Percentiles rank a stretch among this genome's conserved stretches.
phyloP scores from a whole-genome alignment of 495 filamentous ascomycete genomes.

The Niebla homalea region DNA sequence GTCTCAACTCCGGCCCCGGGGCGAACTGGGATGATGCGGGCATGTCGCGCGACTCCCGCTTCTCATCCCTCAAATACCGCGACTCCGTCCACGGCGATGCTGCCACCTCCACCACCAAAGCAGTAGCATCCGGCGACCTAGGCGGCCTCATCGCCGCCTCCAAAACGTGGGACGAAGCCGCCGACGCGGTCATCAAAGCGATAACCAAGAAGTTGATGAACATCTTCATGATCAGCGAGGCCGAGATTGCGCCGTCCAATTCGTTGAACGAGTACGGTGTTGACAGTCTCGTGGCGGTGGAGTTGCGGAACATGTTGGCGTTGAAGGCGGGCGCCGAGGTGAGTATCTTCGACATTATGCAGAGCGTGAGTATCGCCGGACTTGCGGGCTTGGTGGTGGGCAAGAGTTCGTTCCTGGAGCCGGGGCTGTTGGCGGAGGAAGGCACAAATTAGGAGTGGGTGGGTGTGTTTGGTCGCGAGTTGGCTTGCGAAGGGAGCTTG shows the following conservation, averaged over 20 bases:
- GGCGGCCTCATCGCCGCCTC: no score
- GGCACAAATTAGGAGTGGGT: no score
- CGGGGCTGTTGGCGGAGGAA: no score
- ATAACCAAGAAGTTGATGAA: slow-evolving; percentile 24
- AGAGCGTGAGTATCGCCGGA: slow-evolving; percentile 2
- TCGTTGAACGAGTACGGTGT: slow-evolving; percentile 33
- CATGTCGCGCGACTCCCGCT: background rate
- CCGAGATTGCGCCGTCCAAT: slow-evolving; percentile 24
- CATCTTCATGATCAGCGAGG: slow-evolving; percentile 21
- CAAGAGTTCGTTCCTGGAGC: background rate
- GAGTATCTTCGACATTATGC: slow-evolving; percentile 31
- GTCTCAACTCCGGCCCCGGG: background rate
- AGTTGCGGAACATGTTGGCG: slow-evolving; percentile 35
- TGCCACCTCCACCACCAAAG: no score
- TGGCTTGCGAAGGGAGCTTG: no score
- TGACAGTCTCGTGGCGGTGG: slow-evolving; percentile 32
- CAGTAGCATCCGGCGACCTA: no score
- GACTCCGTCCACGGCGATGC: background rate
- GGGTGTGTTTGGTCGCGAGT: no score
- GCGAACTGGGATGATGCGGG: background rate
- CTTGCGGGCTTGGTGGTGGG: background rate
- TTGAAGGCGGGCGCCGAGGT: slow-evolving; percentile 25
- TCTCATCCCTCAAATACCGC: background rate
- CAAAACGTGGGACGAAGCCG: slow-evolving; percentile 10
- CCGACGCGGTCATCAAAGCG: slow-evolving; percentile 19